Evolutionary conservation across 306 rosid species (phyloP), one percentile per base, ranked within the genome.

Genomic region (Astragalus membranaceus): DNA sequence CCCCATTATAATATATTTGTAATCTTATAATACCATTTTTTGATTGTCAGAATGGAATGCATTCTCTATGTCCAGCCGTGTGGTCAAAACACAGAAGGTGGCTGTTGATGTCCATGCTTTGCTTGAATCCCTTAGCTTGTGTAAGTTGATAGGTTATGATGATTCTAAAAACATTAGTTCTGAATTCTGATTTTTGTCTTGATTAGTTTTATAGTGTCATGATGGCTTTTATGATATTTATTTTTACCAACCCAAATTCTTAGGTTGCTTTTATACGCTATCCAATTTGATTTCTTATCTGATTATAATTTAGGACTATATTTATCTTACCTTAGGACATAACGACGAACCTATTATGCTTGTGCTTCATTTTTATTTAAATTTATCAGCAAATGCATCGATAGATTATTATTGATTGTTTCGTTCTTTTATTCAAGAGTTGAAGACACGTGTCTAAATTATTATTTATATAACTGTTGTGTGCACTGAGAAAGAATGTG

Each of bases 21-120:
- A 43, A 29, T 33, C 81, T 85, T 15, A 79, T 58, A 4, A 58
- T 37, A 10, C 35, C 12, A 5, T 29, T 59, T 64, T 78, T 68
- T 75, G 10, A 42, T 83, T 82, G 12, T 80, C 88, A 91, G 99
- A 91, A 88, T 70, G 92, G 99, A 39, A 73, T 94, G 95, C 99
- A 94, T 59, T 94, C 99, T 69, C 92, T 94, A 68, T 94, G 99
- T 79, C 99, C 99, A 55, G 99, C 97, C 43, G 96, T 94, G 75
- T 91, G 96, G 99, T 91, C 99, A 48, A 94, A 94, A 78, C 97
- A 94, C 79, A 85, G 96, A 79, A 83, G 99, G 79, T 94, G 99
- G 99, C 88, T 91, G 61, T 80, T 94, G 76, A 94, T 89, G 97
- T 88, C 97, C 60, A 91, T 91, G 97, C 87, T 94, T 62, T 87